These are phyloP conservation scores for Cryomyces antarcticus DNA, from an alignment of 495 filamentous ascomycete species.

Conservation along the genomic window DNA sequence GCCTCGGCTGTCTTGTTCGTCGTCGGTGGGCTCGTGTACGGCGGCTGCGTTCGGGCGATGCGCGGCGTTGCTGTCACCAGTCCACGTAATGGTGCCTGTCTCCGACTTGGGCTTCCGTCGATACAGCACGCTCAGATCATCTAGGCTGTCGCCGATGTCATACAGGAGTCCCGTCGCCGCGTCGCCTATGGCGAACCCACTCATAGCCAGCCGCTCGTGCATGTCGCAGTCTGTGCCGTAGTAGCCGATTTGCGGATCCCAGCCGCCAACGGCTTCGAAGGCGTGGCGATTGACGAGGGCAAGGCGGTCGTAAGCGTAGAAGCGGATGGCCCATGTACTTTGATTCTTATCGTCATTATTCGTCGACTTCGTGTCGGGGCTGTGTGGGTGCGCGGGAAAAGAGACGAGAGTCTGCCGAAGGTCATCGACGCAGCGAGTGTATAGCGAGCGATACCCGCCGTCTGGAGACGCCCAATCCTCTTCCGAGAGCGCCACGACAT, in stretches of 20 bases:
- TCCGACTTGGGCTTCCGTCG: slow-evolving; percentile 6
- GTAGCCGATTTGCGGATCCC: slow-evolving; percentile 40
- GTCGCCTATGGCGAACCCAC: slow-evolving; percentile 26
- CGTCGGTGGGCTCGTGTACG: neutral
- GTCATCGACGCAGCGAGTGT: slow-evolving; percentile 26
- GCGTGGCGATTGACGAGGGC: slow-evolving; percentile 34
- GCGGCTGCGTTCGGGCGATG: too few relatives aligned
- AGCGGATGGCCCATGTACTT: slow-evolving; percentile 21
- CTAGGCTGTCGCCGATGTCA: slow-evolving; percentile 27
- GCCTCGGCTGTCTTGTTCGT: neutral
- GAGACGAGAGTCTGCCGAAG: slow-evolving; percentile 5
- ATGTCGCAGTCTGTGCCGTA: slow-evolving; percentile 42
- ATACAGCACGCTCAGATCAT: slow-evolving; percentile 28
- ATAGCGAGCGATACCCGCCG: slow-evolving; percentile 28
- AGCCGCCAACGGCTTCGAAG: slow-evolving; percentile 32
- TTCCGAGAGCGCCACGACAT: slow-evolving; percentile 32
- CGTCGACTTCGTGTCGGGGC: slow-evolving; percentile 7
- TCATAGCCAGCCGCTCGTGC: slow-evolving; percentile 31
- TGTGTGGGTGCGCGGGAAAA: slow-evolving; percentile 5
- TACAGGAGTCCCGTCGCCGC: slow-evolving; percentile 28
- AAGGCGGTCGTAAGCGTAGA: slow-evolving; percentile 39
- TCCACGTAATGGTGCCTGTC: neutral
- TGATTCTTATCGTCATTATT: neutral
- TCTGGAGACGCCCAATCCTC: slow-evolving; percentile 20
- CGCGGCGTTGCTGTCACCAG: neutral